A percentile compares a stretch with the other conserved stretches of the same genome.
Evolutionary conservation across 1,284 basidiomycete species (phyloP).

Genomic region (Malassezia arunalokei): DNA sequence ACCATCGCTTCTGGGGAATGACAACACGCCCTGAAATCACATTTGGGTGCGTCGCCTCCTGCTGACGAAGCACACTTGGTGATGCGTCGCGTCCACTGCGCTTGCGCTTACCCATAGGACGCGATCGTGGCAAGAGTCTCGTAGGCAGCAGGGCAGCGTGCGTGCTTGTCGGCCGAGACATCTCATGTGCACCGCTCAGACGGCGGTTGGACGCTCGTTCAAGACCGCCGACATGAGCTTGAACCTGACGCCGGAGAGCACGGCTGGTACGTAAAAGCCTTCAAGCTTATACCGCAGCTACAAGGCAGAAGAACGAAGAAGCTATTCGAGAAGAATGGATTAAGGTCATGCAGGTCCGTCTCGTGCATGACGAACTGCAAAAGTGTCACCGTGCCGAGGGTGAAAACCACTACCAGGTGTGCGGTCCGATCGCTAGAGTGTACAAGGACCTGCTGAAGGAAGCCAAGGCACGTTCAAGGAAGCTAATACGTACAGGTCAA

Average conservation of each 20-base stretch:
- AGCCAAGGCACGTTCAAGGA: slow-evolving; percentile 59
- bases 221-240: slow-evolving; percentile 4
- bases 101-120: slow-evolving; percentile 15
- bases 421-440: slow-evolving; percentile 71
- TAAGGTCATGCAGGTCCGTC: slow-evolving; percentile 77
- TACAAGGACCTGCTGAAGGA: slow-evolving; percentile 71
- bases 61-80: slow-evolving; percentile 18
- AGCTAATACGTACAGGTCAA: slow-evolving; percentile 7
- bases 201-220: neutral
- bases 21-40: slow-evolving; percentile 24
- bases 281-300: slow-evolving; percentile 40
- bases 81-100: slow-evolving; percentile 15
- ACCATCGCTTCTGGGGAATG: slow-evolving; percentile 62
- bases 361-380: slow-evolving; percentile 76
- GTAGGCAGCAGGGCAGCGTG: too few species aligned
- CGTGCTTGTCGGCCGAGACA: too few species aligned
- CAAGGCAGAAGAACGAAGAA: slow-evolving; percentile 57
- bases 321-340: slow-evolving; percentile 86
- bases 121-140: neutral
- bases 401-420: slow-evolving; percentile 56
- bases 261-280: slow-evolving; percentile 2
- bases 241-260: slow-evolving; percentile 11
- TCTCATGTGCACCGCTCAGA: too few species aligned
- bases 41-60: slow-evolving; percentile 29
- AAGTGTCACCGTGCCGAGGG: slow-evolving; percentile 87